Conservation (phyloP, 73 alveolate species). For the Paramecium bursaria region DNA sequence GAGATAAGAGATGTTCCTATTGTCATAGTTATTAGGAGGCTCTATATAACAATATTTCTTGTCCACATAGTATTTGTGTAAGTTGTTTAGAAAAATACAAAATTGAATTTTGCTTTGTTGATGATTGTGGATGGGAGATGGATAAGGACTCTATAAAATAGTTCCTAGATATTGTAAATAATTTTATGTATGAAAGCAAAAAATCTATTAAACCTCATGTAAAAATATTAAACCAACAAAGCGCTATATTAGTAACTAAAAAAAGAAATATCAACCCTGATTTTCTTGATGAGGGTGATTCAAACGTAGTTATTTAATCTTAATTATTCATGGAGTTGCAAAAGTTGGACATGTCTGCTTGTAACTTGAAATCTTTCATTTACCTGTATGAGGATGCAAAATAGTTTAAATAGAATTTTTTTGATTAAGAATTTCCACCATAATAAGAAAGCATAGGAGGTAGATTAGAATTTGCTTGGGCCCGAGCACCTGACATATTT, state of each 20-base stretch:
- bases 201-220: too few species aligned
- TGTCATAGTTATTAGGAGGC: too few species aligned
- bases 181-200: background rate
- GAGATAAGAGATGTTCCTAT: too few species aligned
- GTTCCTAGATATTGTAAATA: background rate
- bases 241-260: too few species aligned
- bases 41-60: too few species aligned
- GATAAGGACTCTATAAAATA: slow-evolving; percentile 2
- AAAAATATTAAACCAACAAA: too few species aligned
- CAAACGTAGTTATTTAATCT: background rate
- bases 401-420: background rate
- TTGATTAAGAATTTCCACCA: slow-evolving; percentile 13
- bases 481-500: background rate
- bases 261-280: background rate
- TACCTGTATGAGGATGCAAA: background rate
- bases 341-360: background rate
- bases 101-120: slow-evolving; percentile 31
- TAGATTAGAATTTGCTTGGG: background rate
- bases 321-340: slow-evolving; percentile 1
- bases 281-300: background rate
- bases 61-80: too few species aligned
- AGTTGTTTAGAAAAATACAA: too few species aligned
- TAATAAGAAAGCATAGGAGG: slow-evolving; percentile 11
- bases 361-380: slow-evolving; percentile 1
- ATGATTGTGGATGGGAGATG: slow-evolving; percentile 49